These are phyloP conservation scores for Penicillium sp. DNA, from an alignment of 2,329 filamentous ascomycete genomes.

Conservation along the genomic window DNA sequence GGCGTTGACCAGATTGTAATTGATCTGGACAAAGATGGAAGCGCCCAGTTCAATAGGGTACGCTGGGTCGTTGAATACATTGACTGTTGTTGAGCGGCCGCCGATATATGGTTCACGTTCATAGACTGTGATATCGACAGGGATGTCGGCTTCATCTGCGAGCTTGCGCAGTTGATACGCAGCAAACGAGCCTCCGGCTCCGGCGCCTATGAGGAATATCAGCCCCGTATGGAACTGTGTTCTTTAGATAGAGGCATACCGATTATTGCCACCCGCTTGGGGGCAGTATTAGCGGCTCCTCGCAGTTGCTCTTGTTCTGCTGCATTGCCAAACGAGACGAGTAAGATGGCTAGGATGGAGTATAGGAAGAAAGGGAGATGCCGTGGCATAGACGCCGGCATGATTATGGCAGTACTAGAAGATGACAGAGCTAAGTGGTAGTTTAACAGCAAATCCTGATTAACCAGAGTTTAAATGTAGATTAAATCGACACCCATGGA, in stretches of 20 bases:
- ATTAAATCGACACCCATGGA: background rate
- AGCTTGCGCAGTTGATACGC: slow-evolving; percentile 79
- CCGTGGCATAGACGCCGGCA: background rate
- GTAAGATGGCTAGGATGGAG: slow-evolving; percentile 12
- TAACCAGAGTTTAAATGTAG: background rate
- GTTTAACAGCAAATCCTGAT: background rate
- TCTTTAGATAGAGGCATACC: slow-evolving; percentile 24
- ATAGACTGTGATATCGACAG: slow-evolving; percentile 80
- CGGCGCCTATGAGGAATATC: slow-evolving; percentile 64
- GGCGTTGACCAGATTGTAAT: slow-evolving; percentile 77
- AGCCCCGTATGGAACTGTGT: background rate
- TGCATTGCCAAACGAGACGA: slow-evolving; percentile 21
- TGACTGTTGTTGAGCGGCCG: slow-evolving; percentile 81
- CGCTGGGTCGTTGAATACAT: slow-evolving; percentile 66
- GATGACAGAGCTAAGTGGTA: background rate
- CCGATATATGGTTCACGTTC: slow-evolving; percentile 77
- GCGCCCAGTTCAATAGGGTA: slow-evolving; percentile 82
- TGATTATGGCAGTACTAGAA: background rate
- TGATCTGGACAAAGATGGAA: slow-evolving; percentile 85
- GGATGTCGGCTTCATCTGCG: slow-evolving; percentile 59
- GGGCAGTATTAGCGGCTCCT: slow-evolving; percentile 11
- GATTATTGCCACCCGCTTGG: slow-evolving; percentile 39
- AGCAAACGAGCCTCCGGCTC: slow-evolving; percentile 80
- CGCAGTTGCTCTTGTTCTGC: slow-evolving; percentile 28
- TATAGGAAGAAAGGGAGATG: slow-evolving; percentile 9